Base-by-base conservation (phyloP, 495 filamentous ascomycete genomes). In the Penicillium tannophilum region DNA sequence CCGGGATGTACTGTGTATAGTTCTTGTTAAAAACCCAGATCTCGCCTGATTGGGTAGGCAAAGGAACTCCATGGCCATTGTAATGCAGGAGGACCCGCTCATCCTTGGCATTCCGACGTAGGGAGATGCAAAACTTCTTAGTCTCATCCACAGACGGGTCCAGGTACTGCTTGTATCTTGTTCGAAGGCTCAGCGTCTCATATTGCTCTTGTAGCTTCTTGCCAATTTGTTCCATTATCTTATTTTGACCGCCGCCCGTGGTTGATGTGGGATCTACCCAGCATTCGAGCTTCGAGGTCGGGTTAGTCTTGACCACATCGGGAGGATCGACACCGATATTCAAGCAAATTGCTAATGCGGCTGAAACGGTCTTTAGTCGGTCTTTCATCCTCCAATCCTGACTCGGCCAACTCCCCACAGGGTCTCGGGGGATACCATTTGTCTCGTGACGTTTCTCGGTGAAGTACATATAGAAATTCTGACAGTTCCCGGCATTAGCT, bases 21-120 rank as follows among this genome's bases (percentile, higher is more conserved):
- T 90, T 96, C 60, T 91, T 93, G 75, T 99, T 99, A 74, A 99
- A 98, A 3, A 98, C 95, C 94, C 94, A 99, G 12, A 99, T 96
- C 72, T 99, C 94, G 10, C 94, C 94, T 4, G 93, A 97, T 4
- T 89, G 85, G 4, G 94, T 99, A 30, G 94, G 94, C 63, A 96
- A 89, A 6, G 94, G 94, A n/a, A 99, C 94, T 23, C 94, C 94
- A 71, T 99, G 94, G 26, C 94, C 94, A 63, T 99, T 99, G 79
- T 98, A 99, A 71, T 99, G 94, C 64, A 98, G 92, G 5, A 99
- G 80, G 5, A 98, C 90, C 31, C 94, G 81, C 73, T 99, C 94
- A 52, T 97, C 92, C 72, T 96, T 96, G 30, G 95, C 93, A 68
- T 93, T 97, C 24, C 91, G 82, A 10, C 94, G 84, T 16, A 97